These are phyloP conservation scores for Colletotrichum sp. DNA, from an alignment of 2,329 filamentous ascomycete species.

Conservation along the genomic window DNA sequence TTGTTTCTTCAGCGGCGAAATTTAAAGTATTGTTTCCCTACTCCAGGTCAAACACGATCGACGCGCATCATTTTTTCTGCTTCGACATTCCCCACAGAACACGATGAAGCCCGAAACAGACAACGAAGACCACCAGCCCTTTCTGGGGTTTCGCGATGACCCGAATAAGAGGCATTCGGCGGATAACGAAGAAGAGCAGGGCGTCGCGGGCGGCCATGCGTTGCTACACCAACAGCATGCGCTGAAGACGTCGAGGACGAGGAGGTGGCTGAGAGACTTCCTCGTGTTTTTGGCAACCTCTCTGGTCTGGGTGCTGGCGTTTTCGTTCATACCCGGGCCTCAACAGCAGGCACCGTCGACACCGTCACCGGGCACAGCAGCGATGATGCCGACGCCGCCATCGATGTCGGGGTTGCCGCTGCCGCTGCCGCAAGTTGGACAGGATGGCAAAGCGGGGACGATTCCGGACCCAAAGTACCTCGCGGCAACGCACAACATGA, in stretches of 20 bases:
- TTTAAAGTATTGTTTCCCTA: background rate
- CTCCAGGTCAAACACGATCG: background rate
- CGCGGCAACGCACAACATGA: slow-evolving; percentile 23
- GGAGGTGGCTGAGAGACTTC: background rate
- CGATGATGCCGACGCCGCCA: background rate
- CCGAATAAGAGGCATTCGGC: background rate
- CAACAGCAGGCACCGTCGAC: background rate
- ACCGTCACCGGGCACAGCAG: background rate
- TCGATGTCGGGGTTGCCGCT: background rate
- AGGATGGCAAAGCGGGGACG: background rate
- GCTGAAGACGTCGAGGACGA: background rate
- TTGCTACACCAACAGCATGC: background rate
- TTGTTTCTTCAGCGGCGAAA: background rate
- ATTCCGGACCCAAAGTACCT: background rate
- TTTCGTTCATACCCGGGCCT: slow-evolving; percentile 6
- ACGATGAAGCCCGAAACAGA: background rate
- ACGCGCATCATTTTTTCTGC: background rate
- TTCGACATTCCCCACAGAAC: background rate
- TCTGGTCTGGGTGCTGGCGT: slow-evolving; percentile 22
- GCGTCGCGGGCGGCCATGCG: background rate
- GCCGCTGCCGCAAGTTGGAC: background rate
- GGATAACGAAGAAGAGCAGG: background rate
- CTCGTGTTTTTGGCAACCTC: slow-evolving; percentile 20
- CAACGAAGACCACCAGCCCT: slow-evolving; percentile 9
- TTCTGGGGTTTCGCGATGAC: slow-evolving; percentile 7